Percentiles rank a stretch among this genome's conserved stretches.
phyloP scores from a whole-genome alignment of 2,329 filamentous ascomycete species.

The Passalora sequoiae region DNA sequence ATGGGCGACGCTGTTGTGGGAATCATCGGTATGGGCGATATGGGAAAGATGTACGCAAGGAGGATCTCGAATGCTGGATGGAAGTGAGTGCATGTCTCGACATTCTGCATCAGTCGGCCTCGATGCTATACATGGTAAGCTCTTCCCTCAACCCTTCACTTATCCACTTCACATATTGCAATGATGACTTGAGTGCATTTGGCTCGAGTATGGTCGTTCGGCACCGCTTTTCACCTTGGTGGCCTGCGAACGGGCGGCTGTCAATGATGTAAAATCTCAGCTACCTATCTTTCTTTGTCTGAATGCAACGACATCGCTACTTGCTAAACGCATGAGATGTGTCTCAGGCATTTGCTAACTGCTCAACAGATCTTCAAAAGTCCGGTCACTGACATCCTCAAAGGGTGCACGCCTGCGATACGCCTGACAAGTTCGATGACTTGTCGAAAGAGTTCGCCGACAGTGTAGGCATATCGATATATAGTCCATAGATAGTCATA shows the following conservation, averaged over 20 bases:
- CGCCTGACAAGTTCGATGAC: slow-evolving; percentile 77
- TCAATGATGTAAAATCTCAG: slow-evolving; percentile 99
- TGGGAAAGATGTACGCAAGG: slow-evolving; percentile 97
- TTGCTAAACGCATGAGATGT: background rate
- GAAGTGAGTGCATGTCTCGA: slow-evolving; percentile 63
- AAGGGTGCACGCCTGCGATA: slow-evolving; percentile 94
- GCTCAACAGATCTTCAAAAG: slow-evolving; percentile 12
- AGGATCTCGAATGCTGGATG: slow-evolving; percentile 85
- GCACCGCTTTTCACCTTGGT: slow-evolving; percentile 65
- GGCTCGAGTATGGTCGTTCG: slow-evolving; percentile 89
- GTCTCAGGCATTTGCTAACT: slow-evolving; percentile 15
- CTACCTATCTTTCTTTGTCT: slow-evolving; percentile 94
- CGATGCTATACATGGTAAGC: slow-evolving; percentile 33
- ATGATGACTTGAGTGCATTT: slow-evolving; percentile 99
- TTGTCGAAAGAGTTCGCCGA: slow-evolving; percentile 75
- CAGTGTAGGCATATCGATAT: slow-evolving; percentile 61
- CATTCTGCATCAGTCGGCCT: background rate
- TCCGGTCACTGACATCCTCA: slow-evolving; percentile 19
- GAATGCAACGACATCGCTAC: slow-evolving; percentile 45
- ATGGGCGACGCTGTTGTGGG: slow-evolving; percentile 74
- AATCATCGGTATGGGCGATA: slow-evolving; percentile 98
- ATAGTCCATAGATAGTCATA: slow-evolving; percentile 27
- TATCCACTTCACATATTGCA: slow-evolving; percentile 30
- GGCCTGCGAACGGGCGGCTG: slow-evolving; percentile 54
- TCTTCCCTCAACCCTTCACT: slow-evolving; percentile 9